Evolutionary conservation across 2,329 filamentous ascomycete genomes (phyloP).

Genomic region (Calonectria multiphialidica): DNA sequence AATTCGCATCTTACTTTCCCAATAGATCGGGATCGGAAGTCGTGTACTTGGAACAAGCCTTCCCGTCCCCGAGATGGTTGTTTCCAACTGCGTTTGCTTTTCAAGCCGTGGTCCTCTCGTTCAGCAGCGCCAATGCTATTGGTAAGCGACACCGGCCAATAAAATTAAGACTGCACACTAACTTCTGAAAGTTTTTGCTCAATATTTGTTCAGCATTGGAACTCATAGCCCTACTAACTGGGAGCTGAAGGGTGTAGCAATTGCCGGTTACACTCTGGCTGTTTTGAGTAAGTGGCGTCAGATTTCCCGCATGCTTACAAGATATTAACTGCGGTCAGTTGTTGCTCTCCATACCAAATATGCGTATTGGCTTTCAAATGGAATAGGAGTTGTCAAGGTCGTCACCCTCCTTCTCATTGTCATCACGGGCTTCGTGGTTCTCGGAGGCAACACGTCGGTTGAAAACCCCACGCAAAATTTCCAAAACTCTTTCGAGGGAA

Average conservation of each 20-base stretch:
- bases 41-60: slow-evolving; percentile 77
- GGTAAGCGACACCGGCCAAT: slow-evolving; percentile 46
- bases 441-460: slow-evolving; percentile 53
- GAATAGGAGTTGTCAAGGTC: slow-evolving; percentile 69
- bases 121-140: slow-evolving; percentile 74
- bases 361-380: slow-evolving; percentile 67
- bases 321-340: slow-evolving; percentile 32
- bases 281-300: slow-evolving; percentile 58
- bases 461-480: slow-evolving; percentile 50
- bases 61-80: slow-evolving; percentile 71
- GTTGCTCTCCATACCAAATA: slow-evolving; percentile 66
- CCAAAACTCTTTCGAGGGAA: slow-evolving; percentile 48
- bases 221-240: slow-evolving; percentile 65
- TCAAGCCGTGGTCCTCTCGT: slow-evolving; percentile 72
- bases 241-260: slow-evolving; percentile 75
- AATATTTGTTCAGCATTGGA: slow-evolving; percentile 71
- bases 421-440: slow-evolving; percentile 71
- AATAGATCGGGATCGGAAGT: slow-evolving; percentile 75
- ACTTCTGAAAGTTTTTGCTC: slow-evolving; percentile 62
- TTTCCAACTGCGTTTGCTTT: slow-evolving; percentile 74
- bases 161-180: neutral
- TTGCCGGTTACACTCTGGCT: slow-evolving; percentile 72
- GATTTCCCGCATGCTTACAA: neutral
- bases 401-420: slow-evolving; percentile 71
- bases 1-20: slow-evolving; percentile 74